These are phyloP conservation scores for Fraxinus platypoda DNA, from an alignment of 305 asterid genomes.

Conservation along the genomic window DNA sequence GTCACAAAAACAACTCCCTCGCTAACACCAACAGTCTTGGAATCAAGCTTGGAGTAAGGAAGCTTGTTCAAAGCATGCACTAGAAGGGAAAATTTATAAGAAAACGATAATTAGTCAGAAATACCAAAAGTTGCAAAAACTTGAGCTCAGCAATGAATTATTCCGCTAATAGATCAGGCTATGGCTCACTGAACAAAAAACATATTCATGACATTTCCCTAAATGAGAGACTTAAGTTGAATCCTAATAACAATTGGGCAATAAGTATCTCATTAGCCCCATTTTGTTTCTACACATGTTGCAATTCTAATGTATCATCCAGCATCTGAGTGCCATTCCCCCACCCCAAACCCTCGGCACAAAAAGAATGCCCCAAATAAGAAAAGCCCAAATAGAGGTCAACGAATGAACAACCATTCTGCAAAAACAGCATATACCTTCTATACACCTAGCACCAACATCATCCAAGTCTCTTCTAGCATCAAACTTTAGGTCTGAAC, in stretches of 20 bases:
- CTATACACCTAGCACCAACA: constrained; percentile 80
- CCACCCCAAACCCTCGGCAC: background rate
- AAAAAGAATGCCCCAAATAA: background rate
- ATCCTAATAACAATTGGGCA: background rate
- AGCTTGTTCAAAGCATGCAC: constrained; percentile 99
- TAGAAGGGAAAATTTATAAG: constrained; percentile 41
- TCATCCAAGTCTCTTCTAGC: constrained; percentile 95
- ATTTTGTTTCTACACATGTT: constrained; percentile 4
- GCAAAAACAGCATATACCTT: constrained; percentile 50
- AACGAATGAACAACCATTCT: background rate
- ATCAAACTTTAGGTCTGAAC: constrained; percentile 95
- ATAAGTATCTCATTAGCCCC: background rate
- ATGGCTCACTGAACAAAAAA: background rate
- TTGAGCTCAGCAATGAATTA: background rate
- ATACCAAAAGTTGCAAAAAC: background rate
- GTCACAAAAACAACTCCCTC: constrained; percentile 96
- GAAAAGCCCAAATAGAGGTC: background rate
- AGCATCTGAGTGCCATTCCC: constrained; percentile 14
- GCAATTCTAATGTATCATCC: constrained; percentile 17
- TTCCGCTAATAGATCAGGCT: background rate
- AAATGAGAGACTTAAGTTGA: background rate
- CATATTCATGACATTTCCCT: background rate
- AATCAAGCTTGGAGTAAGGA: constrained; percentile 94
- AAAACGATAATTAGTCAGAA: constrained; percentile 22
- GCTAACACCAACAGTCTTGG: constrained; percentile 76